These are phyloP conservation scores for Neoascochyta sp. DNA, from an alignment of 2,329 filamentous ascomycete genomes.

Conservation along the genomic window DNA sequence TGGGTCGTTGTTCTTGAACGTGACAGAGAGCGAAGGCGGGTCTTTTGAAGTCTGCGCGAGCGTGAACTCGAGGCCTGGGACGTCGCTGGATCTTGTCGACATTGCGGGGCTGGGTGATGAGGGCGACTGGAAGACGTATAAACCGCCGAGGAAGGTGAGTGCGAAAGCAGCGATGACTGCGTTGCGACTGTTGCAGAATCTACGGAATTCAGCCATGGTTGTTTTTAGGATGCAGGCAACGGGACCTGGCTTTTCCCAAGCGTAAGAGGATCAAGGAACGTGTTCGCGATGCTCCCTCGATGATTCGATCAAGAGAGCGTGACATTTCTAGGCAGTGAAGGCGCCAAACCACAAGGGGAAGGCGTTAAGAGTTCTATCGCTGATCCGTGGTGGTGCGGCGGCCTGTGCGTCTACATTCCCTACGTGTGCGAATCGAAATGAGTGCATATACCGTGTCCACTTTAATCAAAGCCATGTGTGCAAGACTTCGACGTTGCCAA, in stretches of 20 bases:
- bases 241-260: neutral
- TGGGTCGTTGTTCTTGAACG: conserved; percentile 36
- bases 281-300: conserved; percentile 4
- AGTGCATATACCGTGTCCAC: no score
- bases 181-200: conserved; percentile 26
- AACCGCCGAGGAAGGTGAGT: conserved; percentile 24
- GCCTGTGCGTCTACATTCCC: no score
- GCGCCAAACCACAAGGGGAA: conserved; percentile 15
- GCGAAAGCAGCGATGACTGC: conserved; percentile 24
- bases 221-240: neutral
- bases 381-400: no score
- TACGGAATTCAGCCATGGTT: conserved; percentile 11
- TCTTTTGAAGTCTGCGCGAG: conserved; percentile 27
- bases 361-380: conserved; percentile 9
- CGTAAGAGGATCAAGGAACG: conserved; percentile 1
- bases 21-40: conserved; percentile 35
- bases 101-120: conserved; percentile 20
- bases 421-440: no score
- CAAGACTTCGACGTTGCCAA: no score
- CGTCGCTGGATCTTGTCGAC: conserved; percentile 13
- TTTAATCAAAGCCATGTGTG: no score
- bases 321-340: conserved; percentile 13
- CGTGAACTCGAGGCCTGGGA: conserved; percentile 29
- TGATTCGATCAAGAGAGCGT: neutral
- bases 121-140: conserved; percentile 27